A percentile compares a stretch with the other conserved stretches of the same genome.
Conservation (phyloP, 495 filamentous ascomycete genomes). For the Podospora bellae-mahoneyi region DNA sequence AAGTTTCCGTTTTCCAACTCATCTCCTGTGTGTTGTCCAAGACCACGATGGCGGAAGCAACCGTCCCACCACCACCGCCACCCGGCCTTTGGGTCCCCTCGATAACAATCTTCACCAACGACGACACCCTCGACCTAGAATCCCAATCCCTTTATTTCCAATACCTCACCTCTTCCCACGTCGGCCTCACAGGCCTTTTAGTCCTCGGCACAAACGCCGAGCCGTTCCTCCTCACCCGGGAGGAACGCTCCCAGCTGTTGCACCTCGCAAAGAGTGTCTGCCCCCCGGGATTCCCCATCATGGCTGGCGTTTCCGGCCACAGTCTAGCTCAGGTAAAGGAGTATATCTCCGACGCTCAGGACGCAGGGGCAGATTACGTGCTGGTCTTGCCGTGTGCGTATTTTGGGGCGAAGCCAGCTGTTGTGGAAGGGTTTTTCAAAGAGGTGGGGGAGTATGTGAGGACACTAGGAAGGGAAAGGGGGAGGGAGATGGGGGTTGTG, state of each 20-base stretch:
- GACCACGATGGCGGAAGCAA: background rate
- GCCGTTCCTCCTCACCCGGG: slow-evolving; percentile 60
- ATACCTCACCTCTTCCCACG: slow-evolving; percentile 46
- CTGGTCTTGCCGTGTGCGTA: slow-evolving; percentile 63
- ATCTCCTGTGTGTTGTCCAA: too few relatives aligned
- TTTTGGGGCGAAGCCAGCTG: slow-evolving; percentile 57
- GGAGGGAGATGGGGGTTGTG: slow-evolving; percentile 46
- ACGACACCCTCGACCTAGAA: slow-evolving; percentile 49
- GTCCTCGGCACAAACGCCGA: slow-evolving; percentile 66
- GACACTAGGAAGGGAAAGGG: slow-evolving; percentile 32
- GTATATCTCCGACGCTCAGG: slow-evolving; percentile 54
- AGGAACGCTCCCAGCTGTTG: slow-evolving; percentile 55
- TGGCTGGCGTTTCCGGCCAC: slow-evolving; percentile 62
- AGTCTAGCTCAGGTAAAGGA: slow-evolving; percentile 62
- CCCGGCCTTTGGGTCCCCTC: slow-evolving; percentile 46
- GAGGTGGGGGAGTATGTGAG: slow-evolving; percentile 45
- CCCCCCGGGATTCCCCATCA: slow-evolving; percentile 52
- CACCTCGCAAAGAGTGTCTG: slow-evolving; percentile 44
- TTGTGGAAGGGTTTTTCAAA: slow-evolving; percentile 59
- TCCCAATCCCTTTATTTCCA: slow-evolving; percentile 52
- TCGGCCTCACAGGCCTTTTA: slow-evolving; percentile 56
- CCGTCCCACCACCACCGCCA: slow-evolving; percentile 35
- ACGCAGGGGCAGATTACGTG: slow-evolving; percentile 57
- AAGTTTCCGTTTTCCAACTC: too few relatives aligned
- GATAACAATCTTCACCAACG: slow-evolving; percentile 54